phyloP scores from a whole-genome alignment of 441 rosid species.

The Erodium trifolium region DNA sequence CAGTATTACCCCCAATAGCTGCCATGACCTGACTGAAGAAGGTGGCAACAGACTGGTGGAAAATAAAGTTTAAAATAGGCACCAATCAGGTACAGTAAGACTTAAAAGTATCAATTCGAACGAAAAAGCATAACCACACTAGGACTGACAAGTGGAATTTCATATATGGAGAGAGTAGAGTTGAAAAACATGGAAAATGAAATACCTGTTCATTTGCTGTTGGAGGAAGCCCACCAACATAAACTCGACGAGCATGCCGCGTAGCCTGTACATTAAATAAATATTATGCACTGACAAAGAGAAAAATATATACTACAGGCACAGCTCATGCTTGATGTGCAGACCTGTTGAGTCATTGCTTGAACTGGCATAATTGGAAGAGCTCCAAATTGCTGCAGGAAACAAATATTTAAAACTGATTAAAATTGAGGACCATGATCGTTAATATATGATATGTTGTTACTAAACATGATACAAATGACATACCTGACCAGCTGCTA shows the following conservation, averaged over 20 bases:
- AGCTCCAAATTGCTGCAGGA: constrained; percentile 21
- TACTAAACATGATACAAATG: background rate
- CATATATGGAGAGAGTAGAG: background rate
- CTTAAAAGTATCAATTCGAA: background rate
- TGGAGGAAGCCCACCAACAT: constrained; percentile 35
- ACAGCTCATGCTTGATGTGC: background rate
- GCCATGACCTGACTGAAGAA: constrained; percentile 29
- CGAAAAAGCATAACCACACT: background rate
- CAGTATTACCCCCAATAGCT: constrained; percentile 29
- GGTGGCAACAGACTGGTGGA: constrained; percentile 23
- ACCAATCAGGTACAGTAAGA: background rate
- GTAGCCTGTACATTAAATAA: constrained; percentile 23
- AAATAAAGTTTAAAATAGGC: background rate
- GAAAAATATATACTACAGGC: background rate
- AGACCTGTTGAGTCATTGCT: constrained; percentile 33
- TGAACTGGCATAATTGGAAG: constrained; percentile 31
- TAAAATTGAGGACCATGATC: background rate
- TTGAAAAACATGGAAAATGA: background rate
- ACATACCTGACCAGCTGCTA: constrained; percentile 24
- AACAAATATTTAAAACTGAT: constrained; percentile 2
- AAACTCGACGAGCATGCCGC: constrained; percentile 30
- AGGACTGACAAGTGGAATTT: background rate
- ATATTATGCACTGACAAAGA: constrained; percentile 3
- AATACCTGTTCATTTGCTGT: constrained; percentile 31
- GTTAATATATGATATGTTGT: background rate